phyloP scores from a whole-genome alignment of 2,329 filamentous ascomycete species.

The Polychaeton citri region DNA sequence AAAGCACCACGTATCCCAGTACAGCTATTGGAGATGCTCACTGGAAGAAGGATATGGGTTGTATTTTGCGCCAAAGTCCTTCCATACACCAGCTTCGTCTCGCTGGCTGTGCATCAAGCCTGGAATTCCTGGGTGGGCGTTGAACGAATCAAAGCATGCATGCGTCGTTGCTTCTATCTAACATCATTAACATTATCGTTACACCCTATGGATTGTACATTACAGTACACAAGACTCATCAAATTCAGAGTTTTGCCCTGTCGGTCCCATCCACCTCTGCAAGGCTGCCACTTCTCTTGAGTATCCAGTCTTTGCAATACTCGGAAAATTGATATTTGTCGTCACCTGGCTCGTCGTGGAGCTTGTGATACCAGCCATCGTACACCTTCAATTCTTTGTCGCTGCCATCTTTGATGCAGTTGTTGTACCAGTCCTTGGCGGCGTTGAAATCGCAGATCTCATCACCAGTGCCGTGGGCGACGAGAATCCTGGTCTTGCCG shows the following conservation, averaged over 20 bases:
- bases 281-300: constrained; percentile 5
- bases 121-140: no score
- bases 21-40: no score
- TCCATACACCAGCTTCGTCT: no score
- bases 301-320: constrained; percentile 22
- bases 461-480: constrained; percentile 68
- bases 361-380: constrained; percentile 65
- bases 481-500: constrained; percentile 52
- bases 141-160: no score
- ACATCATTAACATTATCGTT: no score
- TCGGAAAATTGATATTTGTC: constrained; percentile 20
- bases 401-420: constrained; percentile 32
- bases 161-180: no score
- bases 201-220: no score
- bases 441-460: constrained; percentile 52
- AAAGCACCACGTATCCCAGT: no score
- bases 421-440: constrained; percentile 50
- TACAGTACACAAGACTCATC: no score
- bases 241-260: background rate
- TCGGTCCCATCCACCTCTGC: background rate
- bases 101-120: no score
- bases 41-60: no score
- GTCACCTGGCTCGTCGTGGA: constrained; percentile 23
- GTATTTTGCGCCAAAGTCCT: no score
- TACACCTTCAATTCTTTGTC: constrained; percentile 64